Evolutionary conservation across 2,329 filamentous ascomycete genomes (phyloP), one percentile per base, ranked within the genome.

Genomic region (Phyllosticta paracitricarpa): DNA sequence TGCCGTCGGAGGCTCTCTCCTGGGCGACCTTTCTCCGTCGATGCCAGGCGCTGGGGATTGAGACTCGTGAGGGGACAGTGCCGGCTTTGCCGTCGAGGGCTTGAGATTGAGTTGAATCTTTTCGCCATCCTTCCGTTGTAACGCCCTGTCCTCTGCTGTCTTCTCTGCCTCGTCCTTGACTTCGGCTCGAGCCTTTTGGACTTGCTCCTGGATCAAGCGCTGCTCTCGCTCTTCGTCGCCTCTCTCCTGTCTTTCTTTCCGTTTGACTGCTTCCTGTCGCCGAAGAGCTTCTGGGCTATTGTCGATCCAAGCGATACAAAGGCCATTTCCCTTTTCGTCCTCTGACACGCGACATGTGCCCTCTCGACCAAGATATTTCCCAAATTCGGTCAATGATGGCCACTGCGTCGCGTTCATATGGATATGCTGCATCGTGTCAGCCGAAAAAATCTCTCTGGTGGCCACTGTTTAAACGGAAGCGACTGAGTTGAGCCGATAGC

Each of bases 321-420:
- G 68, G 0, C 90, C 94, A 26, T 62, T 58, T 73, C 96, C 93
- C 64, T 89, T 86, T 51, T 86, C 90, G 73, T 97, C 93, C 73
- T 97, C 91, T 51, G 71, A 73, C 0, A 97, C 92, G 30, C 89
- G 81, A 68, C 90, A 96, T 54, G 97, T 85, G 0, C 93, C 89
- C 73, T 97, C 91, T 24, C 89, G 79, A 0, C 93, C 92, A 1
- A 99, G 77, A 69, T 89, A 79, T 70, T 96, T 96, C 14, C 89
- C 90, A 71, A 96, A 96, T 68, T 97, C 91, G 2, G 91, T 93
- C 67, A 99, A 76, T 59, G 84, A 89, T 3, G 87, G 84, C 91
- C 91, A 97, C 69, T 88, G 87, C 0, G 94, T 97, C 7, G 91
- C 81, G 74, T 97, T 97, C 89, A 97, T 91, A 72, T 97, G 94